Evolutionary conservation across 176 grass and related monocot genomes (phyloP), one percentile per base, ranked within the genome.

Genomic region (Aegilops umbellulata): DNA sequence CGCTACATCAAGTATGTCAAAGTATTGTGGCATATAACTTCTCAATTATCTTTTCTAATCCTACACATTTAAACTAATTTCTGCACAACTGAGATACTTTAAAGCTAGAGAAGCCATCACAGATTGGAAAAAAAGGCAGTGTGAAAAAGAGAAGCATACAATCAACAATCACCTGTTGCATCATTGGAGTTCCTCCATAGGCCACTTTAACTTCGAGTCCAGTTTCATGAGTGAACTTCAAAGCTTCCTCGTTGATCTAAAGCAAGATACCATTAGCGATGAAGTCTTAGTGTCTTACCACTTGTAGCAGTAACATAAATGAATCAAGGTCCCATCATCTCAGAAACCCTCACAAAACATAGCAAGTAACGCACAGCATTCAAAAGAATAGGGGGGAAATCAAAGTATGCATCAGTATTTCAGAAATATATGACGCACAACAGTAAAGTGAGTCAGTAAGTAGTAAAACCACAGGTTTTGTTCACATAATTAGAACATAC

Each of bases 171-270:
- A 93, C 92, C 89, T 97, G 92, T 2, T 86, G 34, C 84, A 29
- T 36, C 4, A 95, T 85, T 44, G 88, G 75, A 76, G 91, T 79
- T 42, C 95, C 95, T 44, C 95, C 95, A 85, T 97, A 97, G 13
- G 76, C 92, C 39, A 93, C 95, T 11, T 83, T 89, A 46, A 93
- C 86, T 77, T 71, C 88, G 61, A 93, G 58, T 66, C 89, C 91
- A 6, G 90, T 97, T 77, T 90, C 49, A 41, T 74, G 65, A 31
- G 85, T 82, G 65, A 98, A 98, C 77, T 98, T 95, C 42, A 80
- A 92, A 19, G 87, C 93, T 68, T 98, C 95, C 12, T 93, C 89
- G 15, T 92, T 64, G 85, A 98, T 97, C 93, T 97, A 82, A 34
- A 42, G 65, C 2, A 71, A 35, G 6, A 55, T 85, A 74, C 0